Percentiles rank a stretch among this genome's conserved stretches.
These are phyloP conservation scores for Alternaria incomplexa DNA, from an alignment of 2,329 filamentous ascomycete species.

Conservation along the genomic window DNA sequence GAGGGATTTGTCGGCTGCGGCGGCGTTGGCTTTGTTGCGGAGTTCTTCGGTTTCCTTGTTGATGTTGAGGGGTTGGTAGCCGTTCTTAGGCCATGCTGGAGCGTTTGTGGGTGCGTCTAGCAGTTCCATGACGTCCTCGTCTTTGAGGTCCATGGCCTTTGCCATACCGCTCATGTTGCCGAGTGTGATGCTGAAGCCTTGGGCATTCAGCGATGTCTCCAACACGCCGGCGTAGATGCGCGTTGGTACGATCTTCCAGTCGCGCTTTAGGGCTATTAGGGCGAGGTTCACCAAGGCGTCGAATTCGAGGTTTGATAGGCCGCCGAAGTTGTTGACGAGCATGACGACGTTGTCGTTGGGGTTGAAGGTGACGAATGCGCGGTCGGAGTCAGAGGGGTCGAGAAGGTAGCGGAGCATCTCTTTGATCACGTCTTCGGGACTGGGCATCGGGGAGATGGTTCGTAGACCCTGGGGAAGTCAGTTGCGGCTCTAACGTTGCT, in stretches of 20 bases:
- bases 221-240: slow-evolving; percentile 58
- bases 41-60: slow-evolving; percentile 35
- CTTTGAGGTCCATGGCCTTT: slow-evolving; percentile 46
- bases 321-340: slow-evolving; percentile 59
- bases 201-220: slow-evolving; percentile 62
- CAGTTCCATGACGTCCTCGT: slow-evolving; percentile 54
- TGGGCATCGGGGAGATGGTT: slow-evolving; percentile 56
- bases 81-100: slow-evolving; percentile 59
- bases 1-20: slow-evolving; percentile 21
- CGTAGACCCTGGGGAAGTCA: slow-evolving; percentile 47
- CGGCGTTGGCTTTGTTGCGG: slow-evolving; percentile 39
- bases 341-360: slow-evolving; percentile 54
- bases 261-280: slow-evolving; percentile 49
- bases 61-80: slow-evolving; percentile 42
- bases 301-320: slow-evolving; percentile 56
- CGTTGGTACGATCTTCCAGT: slow-evolving; percentile 57
- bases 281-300: slow-evolving; percentile 55
- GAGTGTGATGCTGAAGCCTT: slow-evolving; percentile 63
- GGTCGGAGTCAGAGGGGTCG: slow-evolving; percentile 55
- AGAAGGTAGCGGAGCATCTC: slow-evolving; percentile 58
- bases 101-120: slow-evolving; percentile 60
- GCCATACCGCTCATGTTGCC: slow-evolving; percentile 59
- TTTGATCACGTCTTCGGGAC: slow-evolving; percentile 55
- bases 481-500: neutral
- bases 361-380: slow-evolving; percentile 57